Percentiles rank a stretch among this genome's conserved stretches.
phyloP scores from a whole-genome alignment of 1,139 yeast genomes.

The Hanseniaspora uvarum region DNA sequence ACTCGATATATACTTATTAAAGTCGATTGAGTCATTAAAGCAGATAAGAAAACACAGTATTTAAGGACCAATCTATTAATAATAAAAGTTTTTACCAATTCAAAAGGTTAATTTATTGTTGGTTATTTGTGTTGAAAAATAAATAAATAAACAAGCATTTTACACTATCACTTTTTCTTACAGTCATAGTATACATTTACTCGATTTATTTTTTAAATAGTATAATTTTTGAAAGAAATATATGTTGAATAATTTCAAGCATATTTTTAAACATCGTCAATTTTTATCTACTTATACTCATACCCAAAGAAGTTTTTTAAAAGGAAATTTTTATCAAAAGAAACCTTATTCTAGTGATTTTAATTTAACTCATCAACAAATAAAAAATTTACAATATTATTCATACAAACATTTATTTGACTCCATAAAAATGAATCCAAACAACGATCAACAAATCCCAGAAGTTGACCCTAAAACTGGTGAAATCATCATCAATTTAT shows the following conservation, averaged over 20 bases:
- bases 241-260: constrained; percentile 1
- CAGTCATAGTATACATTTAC: neutral
- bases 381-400: constrained; percentile 3
- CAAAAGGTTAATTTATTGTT: neutral
- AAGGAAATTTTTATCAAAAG: neutral
- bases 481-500: constrained; percentile 31
- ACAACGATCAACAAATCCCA: constrained; percentile 23
- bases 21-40: too few species aligned
- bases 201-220: neutral
- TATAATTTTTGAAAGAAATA: neutral
- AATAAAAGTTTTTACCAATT: neutral
- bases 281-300: neutral
- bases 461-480: constrained; percentile 32
- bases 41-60: too few species aligned
- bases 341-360: neutral
- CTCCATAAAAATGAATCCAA: constrained; percentile 14
- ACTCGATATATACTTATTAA: too few species aligned
- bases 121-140: neutral
- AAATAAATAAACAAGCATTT: neutral
- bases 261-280: neutral
- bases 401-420: neutral
- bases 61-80: too few species aligned
- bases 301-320: neutral
- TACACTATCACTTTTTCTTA: neutral
- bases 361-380: neutral